phyloP scores from a whole-genome alignment of 352 stramenopile genomes.

The Peronospora destructor region DNA sequence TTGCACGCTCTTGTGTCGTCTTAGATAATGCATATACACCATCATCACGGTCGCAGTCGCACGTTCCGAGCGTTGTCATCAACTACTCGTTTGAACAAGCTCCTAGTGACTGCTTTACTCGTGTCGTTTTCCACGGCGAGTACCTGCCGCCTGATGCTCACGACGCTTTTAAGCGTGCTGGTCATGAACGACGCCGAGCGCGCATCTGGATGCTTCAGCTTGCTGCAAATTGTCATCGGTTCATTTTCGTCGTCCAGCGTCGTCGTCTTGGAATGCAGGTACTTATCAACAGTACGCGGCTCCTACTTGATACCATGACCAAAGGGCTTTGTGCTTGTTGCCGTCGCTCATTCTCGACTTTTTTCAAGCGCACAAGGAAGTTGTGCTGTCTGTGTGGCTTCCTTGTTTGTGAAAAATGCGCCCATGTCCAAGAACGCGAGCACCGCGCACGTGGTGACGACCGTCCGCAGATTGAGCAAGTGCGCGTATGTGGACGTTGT shows the following conservation, averaged over 20 bases:
- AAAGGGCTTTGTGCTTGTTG: constrained; percentile 37
- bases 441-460: constrained; percentile 27
- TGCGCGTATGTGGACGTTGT: constrained; percentile 41
- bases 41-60: constrained; percentile 8
- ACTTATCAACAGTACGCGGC: constrained; percentile 25
- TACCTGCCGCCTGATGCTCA: constrained; percentile 23
- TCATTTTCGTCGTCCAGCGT: constrained; percentile 35
- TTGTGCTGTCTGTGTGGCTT: constrained; percentile 47
- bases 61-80: constrained; percentile 37
- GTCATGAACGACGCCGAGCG: constrained; percentile 24
- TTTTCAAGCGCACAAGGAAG: constrained; percentile 24
- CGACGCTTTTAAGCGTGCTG: constrained; percentile 22
- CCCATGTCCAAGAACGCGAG: constrained; percentile 33
- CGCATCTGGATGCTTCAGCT: constrained; percentile 26
- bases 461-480: constrained; percentile 28
- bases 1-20: constrained; percentile 18
- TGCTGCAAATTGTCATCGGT: constrained; percentile 31
- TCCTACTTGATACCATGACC: constrained; percentile 23
- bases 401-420: constrained; percentile 47
- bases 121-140: constrained; percentile 39
- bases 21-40: constrained; percentile 3
- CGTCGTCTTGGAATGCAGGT: constrained; percentile 46
- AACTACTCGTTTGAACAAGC: constrained; percentile 44
- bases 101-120: constrained; percentile 21
- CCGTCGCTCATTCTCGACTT: constrained; percentile 30